Conservation (phyloP, 2,329 filamentous ascomycete genomes). For the Pyricularia sp. region DNA sequence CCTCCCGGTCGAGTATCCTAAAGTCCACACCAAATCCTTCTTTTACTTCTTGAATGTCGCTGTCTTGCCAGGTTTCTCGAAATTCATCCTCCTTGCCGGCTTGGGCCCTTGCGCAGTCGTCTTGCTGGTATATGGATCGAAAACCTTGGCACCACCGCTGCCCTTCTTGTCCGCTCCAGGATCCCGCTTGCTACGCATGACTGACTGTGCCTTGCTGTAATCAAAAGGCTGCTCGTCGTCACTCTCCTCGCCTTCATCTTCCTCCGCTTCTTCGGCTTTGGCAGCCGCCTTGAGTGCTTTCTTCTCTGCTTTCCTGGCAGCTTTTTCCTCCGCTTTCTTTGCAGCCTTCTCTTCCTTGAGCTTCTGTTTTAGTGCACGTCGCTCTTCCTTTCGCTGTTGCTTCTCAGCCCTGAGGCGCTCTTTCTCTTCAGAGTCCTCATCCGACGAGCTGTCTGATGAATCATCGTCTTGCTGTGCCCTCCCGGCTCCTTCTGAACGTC, state of each 20-base stretch:
- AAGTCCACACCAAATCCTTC: background rate
- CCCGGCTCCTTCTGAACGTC: slow-evolving; percentile 6
- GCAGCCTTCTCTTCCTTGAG: slow-evolving; percentile 29
- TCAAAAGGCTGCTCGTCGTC: slow-evolving; percentile 23
- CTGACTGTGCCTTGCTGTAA: slow-evolving; percentile 24
- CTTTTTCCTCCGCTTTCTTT: slow-evolving; percentile 25
- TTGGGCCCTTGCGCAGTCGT: slow-evolving; percentile 19
- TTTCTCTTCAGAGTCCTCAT: slow-evolving; percentile 13
- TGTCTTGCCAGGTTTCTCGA: slow-evolving; percentile 21
- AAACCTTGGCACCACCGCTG: slow-evolving; percentile 14
- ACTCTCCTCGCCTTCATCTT: slow-evolving; percentile 11
- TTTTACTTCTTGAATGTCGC: slow-evolving; percentile 30
- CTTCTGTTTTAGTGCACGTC: slow-evolving; percentile 19
- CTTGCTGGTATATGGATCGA: slow-evolving; percentile 21
- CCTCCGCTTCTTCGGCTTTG: slow-evolving; percentile 10
- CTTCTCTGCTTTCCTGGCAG: slow-evolving; percentile 7
- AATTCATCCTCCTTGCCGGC: slow-evolving; percentile 20
- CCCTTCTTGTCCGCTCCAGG: slow-evolving; percentile 5
- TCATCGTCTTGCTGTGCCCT: slow-evolving; percentile 4
- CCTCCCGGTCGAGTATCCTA: background rate
- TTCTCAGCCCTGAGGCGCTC: slow-evolving; percentile 9
- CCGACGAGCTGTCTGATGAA: slow-evolving; percentile 4
- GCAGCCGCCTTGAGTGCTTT: slow-evolving; percentile 10
- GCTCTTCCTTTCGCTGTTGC: slow-evolving; percentile 12
- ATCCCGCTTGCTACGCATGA: slow-evolving; percentile 18